Base-by-base conservation (phyloP, 2,329 filamentous ascomycete species). In the Xylariomycetidae sp. region DNA sequence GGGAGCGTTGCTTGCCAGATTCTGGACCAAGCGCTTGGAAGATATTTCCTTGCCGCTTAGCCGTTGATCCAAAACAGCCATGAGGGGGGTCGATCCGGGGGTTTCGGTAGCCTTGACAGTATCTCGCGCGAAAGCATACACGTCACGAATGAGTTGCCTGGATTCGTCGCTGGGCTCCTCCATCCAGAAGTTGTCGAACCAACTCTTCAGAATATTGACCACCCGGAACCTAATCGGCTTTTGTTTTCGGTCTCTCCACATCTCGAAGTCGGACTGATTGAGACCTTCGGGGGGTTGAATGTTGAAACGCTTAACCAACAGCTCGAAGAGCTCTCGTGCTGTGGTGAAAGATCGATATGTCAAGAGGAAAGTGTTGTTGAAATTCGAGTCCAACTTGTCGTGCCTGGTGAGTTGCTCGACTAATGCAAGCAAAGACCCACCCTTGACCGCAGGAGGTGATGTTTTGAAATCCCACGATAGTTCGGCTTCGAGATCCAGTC, bases 111-210 rank as follows among this genome's bases (percentile, higher is more conserved):
- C 89, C 50, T 90, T 92, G 42, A 96, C 85, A 0, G 85, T 88
- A 48, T 95, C 88, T 49, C 85, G 85, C 3, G 89, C 90, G 58
- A 98, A 98, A 18, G 79, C 79, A 63, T 89, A 88, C 8, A 96
- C 87, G 45, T 89, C 80, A 39, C 87, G 81, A 44, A 98, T 86
- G 25, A 98, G 70, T 46, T 87, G 78, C 57, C 79, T 86, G 28
- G 82, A 93, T 29, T 85, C 80, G 32, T 90, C 85, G 53, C 81
- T 89, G 42, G 82, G 80, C 30, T 88, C 85, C 56, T 98, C 92
- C 88, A 96, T 95, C 92, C 92, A 98, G 59, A 92, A 96, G 49
- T 84, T 89, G 56, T 96, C 92, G 48, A 98, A 92, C 92, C 92
- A 98, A 61, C 79, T 93, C 71, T 96, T 96, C 29, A 98, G 67